Base-by-base conservation (phyloP, 108 stramenopile species). In the Cyclostephanos invisitatus region DNA sequence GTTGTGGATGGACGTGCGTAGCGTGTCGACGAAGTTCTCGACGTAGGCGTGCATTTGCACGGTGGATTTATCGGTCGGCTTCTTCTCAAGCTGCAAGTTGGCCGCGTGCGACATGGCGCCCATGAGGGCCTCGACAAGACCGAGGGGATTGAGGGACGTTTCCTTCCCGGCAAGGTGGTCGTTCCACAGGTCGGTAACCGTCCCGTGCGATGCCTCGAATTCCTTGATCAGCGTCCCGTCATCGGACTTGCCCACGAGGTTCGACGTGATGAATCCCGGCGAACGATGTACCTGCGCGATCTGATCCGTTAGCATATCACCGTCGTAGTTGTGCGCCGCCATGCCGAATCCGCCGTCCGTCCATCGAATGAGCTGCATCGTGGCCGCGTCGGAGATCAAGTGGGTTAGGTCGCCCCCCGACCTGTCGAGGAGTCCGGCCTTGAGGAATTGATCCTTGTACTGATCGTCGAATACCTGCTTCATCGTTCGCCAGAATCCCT, bases 271-370 rank as follows among this genome's bases (percentile, higher is more conserved):
- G 85, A 98, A 98, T 18, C 97, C 97, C 44, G 97, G 97, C 21
- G 96, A 96, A 63, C 97, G 96, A 74, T 98, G 97, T 14, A 98
- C 93, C 83, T 98, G 97, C 3, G 97, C 97, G 83, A 98, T 91
- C 80, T 98, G 95, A 87, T 97, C 97, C 21, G 97, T 98, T 22
- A 98, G 83, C 89, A 90, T 88, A 32, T 80, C 77, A 25, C 97
- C 97, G 78, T 98, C 97, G 82, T 98, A 98, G 90, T 98, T 98
- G 86, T 98, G 97, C 29, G 97, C 94, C 9, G 96, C 93, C 96
- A 96, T 96, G 27, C 96, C 97, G 75, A 98, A 98, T 44, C 95
- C 96, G 56, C 97, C 97, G 80, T 95, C 95, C 15, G 96, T 98
- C 97, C 97, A 98, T 22, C 95, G 91, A 83, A 98, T 96, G 73